Conservation (phyloP, 2,329 filamentous ascomycete species). For the Talaromyces marneffei region DNA sequence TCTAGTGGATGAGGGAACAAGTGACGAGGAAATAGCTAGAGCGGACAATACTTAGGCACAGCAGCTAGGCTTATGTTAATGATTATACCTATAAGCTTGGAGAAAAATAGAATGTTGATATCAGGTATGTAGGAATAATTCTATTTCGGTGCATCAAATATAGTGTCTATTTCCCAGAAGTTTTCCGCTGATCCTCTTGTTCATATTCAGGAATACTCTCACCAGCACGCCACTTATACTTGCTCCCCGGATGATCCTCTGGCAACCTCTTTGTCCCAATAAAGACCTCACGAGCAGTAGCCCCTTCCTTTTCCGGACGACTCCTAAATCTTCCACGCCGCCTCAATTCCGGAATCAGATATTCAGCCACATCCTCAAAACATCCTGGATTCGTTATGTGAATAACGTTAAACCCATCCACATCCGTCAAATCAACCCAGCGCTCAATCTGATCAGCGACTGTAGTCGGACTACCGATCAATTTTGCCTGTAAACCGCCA, state of each 20-base stretch:
- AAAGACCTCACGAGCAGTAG: constrained; percentile 37
- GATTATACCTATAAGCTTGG: background rate
- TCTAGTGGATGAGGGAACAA: background rate
- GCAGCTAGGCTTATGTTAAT: background rate
- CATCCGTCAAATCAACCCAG: constrained; percentile 19
- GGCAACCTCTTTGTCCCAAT: constrained; percentile 25
- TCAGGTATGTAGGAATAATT: no score
- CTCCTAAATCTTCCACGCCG: constrained; percentile 35
- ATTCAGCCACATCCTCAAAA: constrained; percentile 22
- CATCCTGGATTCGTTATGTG: constrained; percentile 19
- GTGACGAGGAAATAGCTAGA: constrained; percentile 1
- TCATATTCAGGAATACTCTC: constrained; percentile 29
- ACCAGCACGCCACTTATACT: constrained; percentile 32
- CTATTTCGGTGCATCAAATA: background rate
- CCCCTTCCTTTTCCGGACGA: constrained; percentile 32
- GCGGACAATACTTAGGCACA: background rate
- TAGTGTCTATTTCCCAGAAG: background rate
- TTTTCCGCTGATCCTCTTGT: background rate
- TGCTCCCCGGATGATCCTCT: constrained; percentile 31
- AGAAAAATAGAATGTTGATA: background rate
- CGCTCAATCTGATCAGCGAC: constrained; percentile 34
- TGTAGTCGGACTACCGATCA: constrained; percentile 32
- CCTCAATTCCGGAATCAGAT: constrained; percentile 23
- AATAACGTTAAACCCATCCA: constrained; percentile 23
- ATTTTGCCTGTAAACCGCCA: constrained; percentile 32